Base-by-base conservation (phyloP, 257 asterid species). In the Buddleja alternifolia region DNA sequence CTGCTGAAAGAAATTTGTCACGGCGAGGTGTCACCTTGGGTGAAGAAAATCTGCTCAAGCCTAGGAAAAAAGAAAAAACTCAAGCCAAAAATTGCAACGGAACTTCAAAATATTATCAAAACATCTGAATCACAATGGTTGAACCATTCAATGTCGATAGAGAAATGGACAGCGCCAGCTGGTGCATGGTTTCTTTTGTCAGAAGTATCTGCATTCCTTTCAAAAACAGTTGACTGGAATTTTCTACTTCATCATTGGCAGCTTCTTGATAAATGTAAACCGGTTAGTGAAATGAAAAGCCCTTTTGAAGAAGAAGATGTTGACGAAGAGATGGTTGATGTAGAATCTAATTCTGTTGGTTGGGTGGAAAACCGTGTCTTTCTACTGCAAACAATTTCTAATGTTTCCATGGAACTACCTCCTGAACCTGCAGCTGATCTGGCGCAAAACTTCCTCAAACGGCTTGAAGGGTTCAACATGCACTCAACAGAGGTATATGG, bases 101-200 rank as follows among this genome's bases (percentile, higher is more conserved):
- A 95, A 50, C 97, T 93, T 77, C 96, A 87, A 77, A 86, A 77
- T 51, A 85, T 93, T 67, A 89, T 93, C 53, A 78, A 62, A 45
- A 58, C 78, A 58, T 90, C 99, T 3, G 97, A 93, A 78, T 75
- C 83, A 6, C 76, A 55, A 41, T 90, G 99, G 95, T 67, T 84
- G 67, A 78, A 80, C 25, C 66, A 54, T 16, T 78, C 84, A 53
- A 73, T 67, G 88, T 74, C 92, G 29, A 85, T 88, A 32, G 93
- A 83, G 77, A 90, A 88, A 72, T 93, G 99, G 99, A 86, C 90
- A 52, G 97, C 99, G 8, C 99, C 99, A 29, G 85, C 86, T 10
- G 99, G 99, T 62, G 82, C 93, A n/a, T 93, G 99, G 99, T 85
- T 93, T 83, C 73, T 93, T 76, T 79, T 93, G 69, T 88, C 97